Evolutionary conservation across 2,329 filamentous ascomycete genomes (phyloP), one percentile per base, ranked within the genome.

Genomic region (Aspergillus pseudoterreus): DNA sequence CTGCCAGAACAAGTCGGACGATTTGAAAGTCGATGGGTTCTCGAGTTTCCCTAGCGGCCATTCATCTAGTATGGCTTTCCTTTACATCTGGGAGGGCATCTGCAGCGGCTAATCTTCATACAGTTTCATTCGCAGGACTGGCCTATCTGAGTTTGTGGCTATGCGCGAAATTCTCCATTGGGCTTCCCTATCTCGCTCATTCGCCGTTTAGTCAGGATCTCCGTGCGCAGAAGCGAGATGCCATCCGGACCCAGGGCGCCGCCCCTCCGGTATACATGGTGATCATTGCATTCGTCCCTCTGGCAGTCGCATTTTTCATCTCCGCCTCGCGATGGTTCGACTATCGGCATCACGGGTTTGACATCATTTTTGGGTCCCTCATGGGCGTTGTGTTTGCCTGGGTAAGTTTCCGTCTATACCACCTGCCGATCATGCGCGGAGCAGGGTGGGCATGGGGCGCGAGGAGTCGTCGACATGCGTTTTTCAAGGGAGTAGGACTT

Each of bases 371-470:
- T 56, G 92, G 92, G n/a, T 87, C 86, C 50, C 58, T 88, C 11
- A 87, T 96, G 55, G 92, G 92, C 8, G 79, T 86, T 12, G 71
- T 84, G 42, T 82, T 82, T 35, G 82, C 88, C 17, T 85, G 85
- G 67, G 84, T 92, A 60, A 82, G 85, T 3, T 96, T 96, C 75
- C 80, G 88, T 21, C 90, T 86, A 75, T 96, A 96, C 66, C 90
- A 96, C 66, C 74, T 94, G 9, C 90, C 91, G 0, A 84, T 95
- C 56, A 77, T 75, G 17, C 79, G 81, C n/a, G 90, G 90, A 6
- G 87, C 86, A 1, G 92, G 92, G 12, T 96, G 91, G 90, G 84
- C 89, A 0, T 96, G 91, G 92, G 90, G 87, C 2, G 85, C 90
- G 0, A 80, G 92, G 46, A 88, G 82, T 62, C 76, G 78, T 41